A percentile compares a stretch with the other conserved stretches of the same genome.
Conservation (phyloP, 139 green algal species). For the Auxenochlorella pyrenoidosa region DNA sequence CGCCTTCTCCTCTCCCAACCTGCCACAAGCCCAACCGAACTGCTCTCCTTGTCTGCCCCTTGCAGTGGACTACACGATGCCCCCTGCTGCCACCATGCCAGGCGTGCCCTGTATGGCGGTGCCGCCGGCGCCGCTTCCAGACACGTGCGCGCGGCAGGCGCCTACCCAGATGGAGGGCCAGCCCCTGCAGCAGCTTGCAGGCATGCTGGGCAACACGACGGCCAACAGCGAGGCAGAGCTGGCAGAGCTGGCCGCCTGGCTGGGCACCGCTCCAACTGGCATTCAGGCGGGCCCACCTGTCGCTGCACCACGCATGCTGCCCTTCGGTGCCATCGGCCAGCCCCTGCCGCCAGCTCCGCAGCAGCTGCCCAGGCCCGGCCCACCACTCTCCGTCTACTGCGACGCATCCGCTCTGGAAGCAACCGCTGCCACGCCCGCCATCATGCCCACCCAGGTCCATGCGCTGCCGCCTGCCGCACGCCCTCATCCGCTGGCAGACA, state of each 20-base stretch:
- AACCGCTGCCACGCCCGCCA: background rate
- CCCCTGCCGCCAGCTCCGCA: background rate
- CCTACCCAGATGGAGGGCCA: no score
- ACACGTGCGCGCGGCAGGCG: background rate
- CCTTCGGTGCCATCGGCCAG: background rate
- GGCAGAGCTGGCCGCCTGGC: constrained; percentile 2
- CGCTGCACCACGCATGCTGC: background rate
- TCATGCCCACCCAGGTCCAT: background rate
- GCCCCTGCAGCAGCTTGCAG: background rate
- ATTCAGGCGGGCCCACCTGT: background rate
- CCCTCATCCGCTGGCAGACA: background rate
- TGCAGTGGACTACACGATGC: constrained; percentile 25
- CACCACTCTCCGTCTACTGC: constrained; percentile 1
- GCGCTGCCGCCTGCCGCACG: background rate
- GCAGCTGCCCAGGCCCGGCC: background rate
- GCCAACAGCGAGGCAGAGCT: constrained; percentile 15
- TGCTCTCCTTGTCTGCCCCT: background rate
- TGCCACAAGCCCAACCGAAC: background rate
- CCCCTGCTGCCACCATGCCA: background rate
- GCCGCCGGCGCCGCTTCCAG: background rate
- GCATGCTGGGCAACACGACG: background rate
- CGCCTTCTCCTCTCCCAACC: background rate
- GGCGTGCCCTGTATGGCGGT: background rate
- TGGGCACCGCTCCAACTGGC: background rate
- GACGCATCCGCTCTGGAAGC: background rate